Evolutionary conservation across 352 stramenopile species (phyloP), one percentile per base, ranked within the genome.

Genomic region (Halophytophthora polymorphica): DNA sequence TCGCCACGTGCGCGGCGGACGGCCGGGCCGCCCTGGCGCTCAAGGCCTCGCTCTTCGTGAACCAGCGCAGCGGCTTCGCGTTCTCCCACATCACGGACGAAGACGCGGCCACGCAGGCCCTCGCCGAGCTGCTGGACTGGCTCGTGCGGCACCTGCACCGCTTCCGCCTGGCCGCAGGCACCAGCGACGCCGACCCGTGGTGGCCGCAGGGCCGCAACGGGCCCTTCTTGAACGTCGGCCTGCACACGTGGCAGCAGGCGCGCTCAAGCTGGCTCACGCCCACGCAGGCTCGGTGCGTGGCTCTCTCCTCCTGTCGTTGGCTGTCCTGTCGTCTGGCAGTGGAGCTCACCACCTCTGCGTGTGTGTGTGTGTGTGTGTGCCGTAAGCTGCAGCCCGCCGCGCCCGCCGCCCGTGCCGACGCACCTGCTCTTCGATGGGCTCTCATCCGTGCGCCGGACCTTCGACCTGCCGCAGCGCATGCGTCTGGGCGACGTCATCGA

Each of bases 41-140:
- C 14, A 77, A 77, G 44, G 55, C 61, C 5, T 79, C 71, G 31
- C 61, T 90, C 25, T 88, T 93, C 36, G 51, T 76, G n/a, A 83
- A 86, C 58, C 85, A 93, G 58, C 63, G 59, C 46, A 80, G 75
- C 47, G 77, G 82, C 17, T 95, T 95, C 56, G 83, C 82, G 47
- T 93, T 93, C 69, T 90, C 77, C 58, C 77, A 83, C 77, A 93
- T 95, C 77, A 92, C 81, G 40, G 80, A 95, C 70, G 85, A 95
- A 81, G 85, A 95, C 58, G 83, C 85, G 22, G 85, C 81, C 18
- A 95, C 85, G 36, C 81, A 90, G 49, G 83, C 83, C 39, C 90
- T 93, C 48, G 79, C 80, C 15, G 81, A 93, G 56, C 69, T 93
- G 42, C 66, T 95, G 36, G 85, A 93, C 61, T 95, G 85, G 85